Evolutionary conservation across 108 stramenopile genomes (phyloP).

Genomic region (Discostella stelligeroides): DNA sequence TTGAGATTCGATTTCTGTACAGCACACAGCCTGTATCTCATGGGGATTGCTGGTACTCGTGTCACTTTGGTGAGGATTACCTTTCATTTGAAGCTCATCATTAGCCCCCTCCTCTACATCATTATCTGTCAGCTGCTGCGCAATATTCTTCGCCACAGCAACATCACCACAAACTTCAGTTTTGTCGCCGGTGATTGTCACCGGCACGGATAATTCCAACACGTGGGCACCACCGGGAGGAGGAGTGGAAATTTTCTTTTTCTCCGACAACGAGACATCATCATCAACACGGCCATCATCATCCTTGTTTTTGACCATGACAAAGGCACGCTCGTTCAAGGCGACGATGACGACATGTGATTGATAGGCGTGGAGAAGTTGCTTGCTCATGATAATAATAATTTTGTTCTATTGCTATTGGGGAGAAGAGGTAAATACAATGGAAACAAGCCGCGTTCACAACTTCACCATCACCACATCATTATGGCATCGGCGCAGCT

Average conservation of each 20-base stretch:
- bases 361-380: constrained; percentile 31
- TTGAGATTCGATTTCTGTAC: constrained; percentile 18
- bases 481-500: no score
- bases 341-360: constrained; percentile 42
- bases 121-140: no score
- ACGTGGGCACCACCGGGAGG: not conserved
- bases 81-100: not conserved
- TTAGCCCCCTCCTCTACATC: no score
- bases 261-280: not conserved
- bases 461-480: no score
- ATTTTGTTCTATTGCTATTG: no score
- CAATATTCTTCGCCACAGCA: no score
- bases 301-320: constrained; percentile 15
- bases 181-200: no score
- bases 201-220: not conserved
- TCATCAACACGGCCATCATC: constrained; percentile 7
- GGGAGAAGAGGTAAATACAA: no score
- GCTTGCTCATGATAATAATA: constrained; percentile 38
- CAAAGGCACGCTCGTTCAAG: constrained; percentile 37
- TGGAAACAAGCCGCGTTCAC: no score
- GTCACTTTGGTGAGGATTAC: constrained; percentile 14
- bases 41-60: constrained; percentile 4
- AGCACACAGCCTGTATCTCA: constrained; percentile 67
- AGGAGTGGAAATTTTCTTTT: not conserved
- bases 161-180: no score